These are phyloP conservation scores for Kuraishia cidri DNA, from an alignment of 805 yeast species.

Conservation along the genomic window DNA sequence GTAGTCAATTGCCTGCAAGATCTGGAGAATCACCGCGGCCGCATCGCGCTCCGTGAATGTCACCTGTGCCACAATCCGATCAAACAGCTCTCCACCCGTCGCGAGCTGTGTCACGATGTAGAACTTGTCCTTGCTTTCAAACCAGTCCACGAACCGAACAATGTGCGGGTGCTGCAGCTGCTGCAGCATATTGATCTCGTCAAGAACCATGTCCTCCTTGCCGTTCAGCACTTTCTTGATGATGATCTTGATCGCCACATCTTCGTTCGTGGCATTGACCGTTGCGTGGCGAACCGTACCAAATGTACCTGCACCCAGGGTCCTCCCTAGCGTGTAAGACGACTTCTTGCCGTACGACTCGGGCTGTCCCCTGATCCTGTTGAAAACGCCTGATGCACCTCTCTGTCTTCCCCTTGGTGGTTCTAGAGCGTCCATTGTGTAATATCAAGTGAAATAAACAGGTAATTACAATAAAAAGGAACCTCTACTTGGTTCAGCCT, in stretches of 20 bases:
- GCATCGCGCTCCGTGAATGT: constrained; percentile 89
- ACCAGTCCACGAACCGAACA: constrained; percentile 88
- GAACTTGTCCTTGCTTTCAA: constrained; percentile 86
- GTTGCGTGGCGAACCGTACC: constrained; percentile 84
- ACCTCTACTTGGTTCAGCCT: too few relatives aligned
- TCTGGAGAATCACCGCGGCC: constrained; percentile 60
- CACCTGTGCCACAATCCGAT: constrained; percentile 73
- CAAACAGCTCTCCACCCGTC: constrained; percentile 93
- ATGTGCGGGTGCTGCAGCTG: constrained; percentile 75
- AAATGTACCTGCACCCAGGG: constrained; percentile 92
- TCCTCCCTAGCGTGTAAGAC: constrained; percentile 68
- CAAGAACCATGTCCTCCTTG: constrained; percentile 57
- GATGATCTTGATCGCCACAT: constrained; percentile 86
- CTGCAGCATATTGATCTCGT: constrained; percentile 66
- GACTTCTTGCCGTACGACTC: constrained; percentile 55
- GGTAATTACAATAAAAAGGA: too few relatives aligned
- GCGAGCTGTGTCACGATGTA: constrained; percentile 93
- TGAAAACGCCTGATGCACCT: too few relatives aligned
- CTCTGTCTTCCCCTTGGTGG: too few relatives aligned
- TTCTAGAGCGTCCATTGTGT: too few relatives aligned
- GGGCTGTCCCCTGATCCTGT: constrained; percentile 67
- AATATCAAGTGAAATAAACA: too few relatives aligned
- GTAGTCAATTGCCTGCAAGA: constrained; percentile 71
- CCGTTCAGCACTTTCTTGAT: constrained; percentile 79
- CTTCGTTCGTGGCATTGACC: constrained; percentile 40